These are phyloP conservation scores for Yarrowia sp. DNA, from an alignment of 805 yeast genomes.

Conservation along the genomic window DNA sequence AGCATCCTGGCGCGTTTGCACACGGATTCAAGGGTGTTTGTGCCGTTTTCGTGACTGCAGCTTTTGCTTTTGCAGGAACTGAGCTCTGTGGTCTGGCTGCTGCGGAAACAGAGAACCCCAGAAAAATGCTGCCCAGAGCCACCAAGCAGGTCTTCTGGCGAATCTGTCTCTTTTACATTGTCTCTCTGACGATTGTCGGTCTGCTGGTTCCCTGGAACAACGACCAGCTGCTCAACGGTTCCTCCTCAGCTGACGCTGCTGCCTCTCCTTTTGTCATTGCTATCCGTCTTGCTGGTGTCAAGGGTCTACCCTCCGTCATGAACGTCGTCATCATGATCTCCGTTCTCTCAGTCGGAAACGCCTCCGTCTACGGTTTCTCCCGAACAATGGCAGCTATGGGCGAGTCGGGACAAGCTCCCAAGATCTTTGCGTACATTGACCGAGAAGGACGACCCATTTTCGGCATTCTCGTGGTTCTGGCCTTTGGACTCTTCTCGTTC, in stretches of 20 bases:
- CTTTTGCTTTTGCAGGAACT: conserved; percentile 70
- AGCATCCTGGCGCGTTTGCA: conserved; percentile 68
- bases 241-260: conserved; percentile 61
- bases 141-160: conserved; percentile 35
- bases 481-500: conserved; percentile 64
- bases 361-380: conserved; percentile 71
- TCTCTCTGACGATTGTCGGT: conserved; percentile 60
- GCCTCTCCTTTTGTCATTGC: conserved; percentile 75
- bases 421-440: conserved; percentile 65
- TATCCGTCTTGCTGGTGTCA: conserved; percentile 7
- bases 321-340: conserved; percentile 15
- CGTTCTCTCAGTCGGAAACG: conserved; percentile 74
- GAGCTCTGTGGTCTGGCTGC: conserved; percentile 52
- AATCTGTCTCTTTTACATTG: conserved; percentile 57
- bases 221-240: conserved; percentile 55
- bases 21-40: conserved; percentile 68
- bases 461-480: conserved; percentile 59
- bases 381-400: conserved; percentile 70
- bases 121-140: conserved; percentile 25
- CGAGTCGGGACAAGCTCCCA: conserved; percentile 68
- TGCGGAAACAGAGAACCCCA: conserved; percentile 18
- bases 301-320: conserved; percentile 22
- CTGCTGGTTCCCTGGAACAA: conserved; percentile 69
- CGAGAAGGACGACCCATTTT: conserved; percentile 71
- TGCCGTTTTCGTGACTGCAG: conserved; percentile 71